Evolutionary conservation across 257 asterid genomes (phyloP).

Genomic region (Solanum piurae): DNA sequence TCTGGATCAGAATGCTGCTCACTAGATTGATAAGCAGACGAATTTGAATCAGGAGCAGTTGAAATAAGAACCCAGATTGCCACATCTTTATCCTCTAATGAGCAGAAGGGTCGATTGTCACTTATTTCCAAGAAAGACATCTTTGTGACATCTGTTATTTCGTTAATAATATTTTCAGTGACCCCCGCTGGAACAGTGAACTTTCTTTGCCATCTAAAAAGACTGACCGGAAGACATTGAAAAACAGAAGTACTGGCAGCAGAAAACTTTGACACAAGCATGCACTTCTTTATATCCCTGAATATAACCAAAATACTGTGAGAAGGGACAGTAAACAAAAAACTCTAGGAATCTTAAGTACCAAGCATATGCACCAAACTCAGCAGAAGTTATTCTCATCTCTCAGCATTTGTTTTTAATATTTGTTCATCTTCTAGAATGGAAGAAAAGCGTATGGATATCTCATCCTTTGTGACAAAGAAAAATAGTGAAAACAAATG

Average conservation of each 20-base stretch:
- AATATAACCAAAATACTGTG: conserved; percentile 10
- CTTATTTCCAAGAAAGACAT: conserved; percentile 24
- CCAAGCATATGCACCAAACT: not conserved
- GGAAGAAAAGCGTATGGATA: not conserved
- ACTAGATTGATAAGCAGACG: conserved; percentile 16
- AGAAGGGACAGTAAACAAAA: not conserved
- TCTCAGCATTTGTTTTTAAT: not conserved
- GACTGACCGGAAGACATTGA: conserved; percentile 53
- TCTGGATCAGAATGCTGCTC: conserved; percentile 18
- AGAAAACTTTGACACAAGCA: conserved; percentile 58
- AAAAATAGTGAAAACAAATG: not conserved
- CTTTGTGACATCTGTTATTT: conserved; percentile 61
- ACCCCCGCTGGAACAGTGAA: conserved; percentile 14
- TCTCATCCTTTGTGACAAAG: not conserved
- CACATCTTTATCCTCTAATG: conserved; percentile 40
- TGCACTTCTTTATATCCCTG: conserved; percentile 66
- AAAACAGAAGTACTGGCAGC: conserved; percentile 46
- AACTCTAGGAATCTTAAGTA: not conserved
- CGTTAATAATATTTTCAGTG: conserved; percentile 19
- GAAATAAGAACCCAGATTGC: conserved; percentile 80
- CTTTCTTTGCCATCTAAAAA: conserved; percentile 55
- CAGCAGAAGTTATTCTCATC: conserved; percentile 2
- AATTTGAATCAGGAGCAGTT: conserved; percentile 32
- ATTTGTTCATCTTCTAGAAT: not conserved
- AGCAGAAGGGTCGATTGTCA: conserved; percentile 11